phyloP scores from a whole-genome alignment of 2,329 filamentous ascomycete species.

The Coniochaeta pulveracea region DNA sequence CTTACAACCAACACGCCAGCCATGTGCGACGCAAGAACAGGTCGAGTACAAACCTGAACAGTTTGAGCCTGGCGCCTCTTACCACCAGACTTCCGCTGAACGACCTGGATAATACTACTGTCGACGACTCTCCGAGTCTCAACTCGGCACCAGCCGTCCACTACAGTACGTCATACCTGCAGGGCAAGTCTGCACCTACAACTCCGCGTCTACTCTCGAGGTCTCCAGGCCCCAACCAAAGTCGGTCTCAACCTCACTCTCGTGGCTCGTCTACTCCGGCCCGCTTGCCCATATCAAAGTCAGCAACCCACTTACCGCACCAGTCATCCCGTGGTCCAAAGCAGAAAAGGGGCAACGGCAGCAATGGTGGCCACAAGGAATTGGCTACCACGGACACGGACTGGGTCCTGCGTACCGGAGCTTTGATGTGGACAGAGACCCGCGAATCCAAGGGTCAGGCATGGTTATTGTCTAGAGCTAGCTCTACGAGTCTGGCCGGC shows the following conservation, averaged over 20 bases:
- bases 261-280: conserved; percentile 25
- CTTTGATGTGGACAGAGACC: conserved; percentile 48
- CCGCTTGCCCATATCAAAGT: conserved; percentile 49
- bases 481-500: conserved; percentile 49
- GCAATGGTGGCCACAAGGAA: conserved; percentile 15
- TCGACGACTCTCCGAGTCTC: conserved; percentile 31
- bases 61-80: conserved; percentile 52
- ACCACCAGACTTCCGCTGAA: conserved; percentile 48
- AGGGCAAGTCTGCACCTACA: conserved; percentile 51
- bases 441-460: conserved; percentile 58
- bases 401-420: conserved; percentile 54
- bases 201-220: conserved; percentile 52
- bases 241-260: conserved; percentile 33
- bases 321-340: conserved; percentile 14
- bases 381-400: conserved; percentile 34
- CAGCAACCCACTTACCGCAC: conserved; percentile 40
- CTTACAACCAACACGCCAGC: conserved; percentile 49
- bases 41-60: conserved; percentile 46
- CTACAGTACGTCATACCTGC: conserved; percentile 44
- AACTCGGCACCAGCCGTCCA: conserved; percentile 17
- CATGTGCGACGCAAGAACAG: conserved; percentile 46
- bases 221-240: conserved; percentile 32
- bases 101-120: conserved; percentile 22
- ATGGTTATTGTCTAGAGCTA: conserved; percentile 56
- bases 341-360: conserved; percentile 19